These are phyloP conservation scores for Datisca glomerata DNA, from an alignment of 306 rosid species.

Conservation along the genomic window DNA sequence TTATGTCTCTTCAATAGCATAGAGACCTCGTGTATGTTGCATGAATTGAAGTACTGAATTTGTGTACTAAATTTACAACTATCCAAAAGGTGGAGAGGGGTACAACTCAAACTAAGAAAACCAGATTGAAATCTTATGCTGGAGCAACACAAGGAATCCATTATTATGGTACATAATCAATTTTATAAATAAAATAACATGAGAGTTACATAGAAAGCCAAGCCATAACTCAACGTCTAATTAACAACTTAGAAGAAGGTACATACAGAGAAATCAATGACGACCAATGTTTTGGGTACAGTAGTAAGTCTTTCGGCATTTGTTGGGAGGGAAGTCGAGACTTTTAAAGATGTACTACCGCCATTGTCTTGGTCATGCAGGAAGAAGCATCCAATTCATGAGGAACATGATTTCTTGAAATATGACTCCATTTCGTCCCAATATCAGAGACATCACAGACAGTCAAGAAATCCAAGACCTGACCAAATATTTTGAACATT, in stretches of 20 bases:
- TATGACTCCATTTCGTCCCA: slow-evolving; percentile 64
- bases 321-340: too few species aligned
- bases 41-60: too few species aligned
- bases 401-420: slow-evolving; percentile 72
- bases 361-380: slow-evolving; percentile 77
- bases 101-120: background rate
- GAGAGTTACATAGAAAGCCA: background rate
- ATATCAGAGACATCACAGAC: slow-evolving; percentile 58
- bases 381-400: slow-evolving; percentile 91
- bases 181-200: background rate
- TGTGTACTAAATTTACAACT: too few species aligned
- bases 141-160: background rate
- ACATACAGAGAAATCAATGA: too few species aligned
- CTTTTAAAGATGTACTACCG: slow-evolving; percentile 66
- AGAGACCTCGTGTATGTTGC: too few species aligned
- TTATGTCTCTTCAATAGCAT: too few species aligned
- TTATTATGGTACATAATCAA: background rate
- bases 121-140: too few species aligned
- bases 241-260: too few species aligned
- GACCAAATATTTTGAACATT: slow-evolving; percentile 99
- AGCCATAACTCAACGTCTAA: too few species aligned
- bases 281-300: too few species aligned
- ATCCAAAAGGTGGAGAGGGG: too few species aligned
- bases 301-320: too few species aligned
- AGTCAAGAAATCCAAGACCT: slow-evolving; percentile 85